Conservation (phyloP, 257 asterid genomes). For the Jaltomata sinuosa region DNA sequence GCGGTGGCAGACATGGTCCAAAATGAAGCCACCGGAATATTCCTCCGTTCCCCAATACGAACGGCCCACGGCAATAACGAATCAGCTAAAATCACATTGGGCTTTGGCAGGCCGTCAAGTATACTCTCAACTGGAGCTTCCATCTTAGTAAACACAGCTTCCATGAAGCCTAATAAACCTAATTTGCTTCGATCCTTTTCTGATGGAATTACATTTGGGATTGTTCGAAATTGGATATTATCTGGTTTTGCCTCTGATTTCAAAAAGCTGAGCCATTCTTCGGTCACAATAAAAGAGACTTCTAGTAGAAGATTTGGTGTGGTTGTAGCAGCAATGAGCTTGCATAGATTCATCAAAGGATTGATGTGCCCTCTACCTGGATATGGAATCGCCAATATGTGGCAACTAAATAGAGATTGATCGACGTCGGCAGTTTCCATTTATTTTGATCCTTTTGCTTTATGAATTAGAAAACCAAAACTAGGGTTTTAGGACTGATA, state of each 20-base stretch:
- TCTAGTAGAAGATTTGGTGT: neutral
- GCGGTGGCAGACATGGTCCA: slow-evolving; percentile 68
- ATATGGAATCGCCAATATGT: slow-evolving; percentile 13
- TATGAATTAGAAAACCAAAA: no score
- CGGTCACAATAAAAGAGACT: neutral
- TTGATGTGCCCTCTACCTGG: slow-evolving; percentile 16
- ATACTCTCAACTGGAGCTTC: slow-evolving; percentile 52
- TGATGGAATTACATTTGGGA: neutral
- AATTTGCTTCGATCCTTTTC: slow-evolving; percentile 44
- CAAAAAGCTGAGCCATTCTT: slow-evolving; percentile 1
- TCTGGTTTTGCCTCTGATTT: neutral
- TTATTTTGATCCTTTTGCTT: no score
- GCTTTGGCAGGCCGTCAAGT: slow-evolving; percentile 21
- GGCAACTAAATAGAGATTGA: neutral
- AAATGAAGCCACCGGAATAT: slow-evolving; percentile 65
- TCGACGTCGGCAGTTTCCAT: no score
- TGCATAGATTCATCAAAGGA: slow-evolving; percentile 25
- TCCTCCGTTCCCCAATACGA: slow-evolving; percentile 39
- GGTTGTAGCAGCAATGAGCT: neutral
- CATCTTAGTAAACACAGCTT: slow-evolving; percentile 56
- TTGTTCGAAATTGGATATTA: neutral
- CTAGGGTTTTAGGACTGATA: neutral
- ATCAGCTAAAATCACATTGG: slow-evolving; percentile 34
- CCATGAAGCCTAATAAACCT: slow-evolving; percentile 41
- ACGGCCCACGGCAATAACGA: slow-evolving; percentile 49